Evolutionary conservation across 2,329 filamentous ascomycete genomes (phyloP).

Genomic region (Ophiostoma piceae): DNA sequence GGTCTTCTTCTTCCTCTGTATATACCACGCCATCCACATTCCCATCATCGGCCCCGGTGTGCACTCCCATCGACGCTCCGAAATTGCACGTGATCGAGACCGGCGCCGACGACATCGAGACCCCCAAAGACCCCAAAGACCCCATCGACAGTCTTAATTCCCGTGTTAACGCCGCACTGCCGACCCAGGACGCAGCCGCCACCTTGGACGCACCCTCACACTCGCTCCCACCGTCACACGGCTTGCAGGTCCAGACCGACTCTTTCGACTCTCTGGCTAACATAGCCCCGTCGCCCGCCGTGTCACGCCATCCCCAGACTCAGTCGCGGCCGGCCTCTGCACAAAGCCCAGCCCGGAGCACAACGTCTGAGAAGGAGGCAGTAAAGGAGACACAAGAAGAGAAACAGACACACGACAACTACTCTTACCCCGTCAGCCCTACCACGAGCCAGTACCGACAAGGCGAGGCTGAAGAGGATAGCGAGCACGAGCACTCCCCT

Average conservation of each 20-base stretch:
- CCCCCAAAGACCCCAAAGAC: not conserved
- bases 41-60: constrained; percentile 21
- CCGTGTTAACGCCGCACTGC: not conserved
- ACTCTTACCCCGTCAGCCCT: not conserved
- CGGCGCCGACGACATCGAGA: not conserved
- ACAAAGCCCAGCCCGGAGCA: not conserved
- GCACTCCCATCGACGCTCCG: not conserved
- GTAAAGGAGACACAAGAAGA: not conserved
- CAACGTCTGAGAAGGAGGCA: not conserved
- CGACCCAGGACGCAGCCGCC: not conserved
- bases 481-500: not conserved
- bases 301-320: not conserved
- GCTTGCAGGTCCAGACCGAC: not conserved
- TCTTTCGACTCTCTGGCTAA: not conserved
- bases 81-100: constrained; percentile 13
- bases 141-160: constrained; percentile 11
- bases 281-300: not conserved
- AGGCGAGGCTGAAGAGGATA: constrained; percentile 1
- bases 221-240: not conserved
- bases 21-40: constrained; percentile 16
- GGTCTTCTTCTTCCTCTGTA: not conserved
- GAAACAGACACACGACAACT: not conserved
- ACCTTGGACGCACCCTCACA: not conserved
- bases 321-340: not conserved
- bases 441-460: not conserved